Conservation (phyloP, 2,329 filamentous ascomycete genomes). For the Claviceps sp. region DNA sequence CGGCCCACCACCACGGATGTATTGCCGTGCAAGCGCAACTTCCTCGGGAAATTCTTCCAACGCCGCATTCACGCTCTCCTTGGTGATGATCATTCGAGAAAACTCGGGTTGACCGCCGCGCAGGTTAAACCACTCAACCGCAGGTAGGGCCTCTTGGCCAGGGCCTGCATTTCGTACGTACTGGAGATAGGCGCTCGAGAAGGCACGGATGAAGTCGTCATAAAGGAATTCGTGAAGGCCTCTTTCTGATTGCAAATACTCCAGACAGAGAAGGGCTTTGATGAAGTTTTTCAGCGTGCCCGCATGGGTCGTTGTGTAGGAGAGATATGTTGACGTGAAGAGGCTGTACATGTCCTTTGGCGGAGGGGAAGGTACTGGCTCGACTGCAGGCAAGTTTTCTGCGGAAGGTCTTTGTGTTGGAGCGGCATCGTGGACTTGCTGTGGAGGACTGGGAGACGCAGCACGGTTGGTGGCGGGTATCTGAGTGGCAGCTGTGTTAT, state of each 20-base stretch:
- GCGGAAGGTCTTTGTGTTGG: background rate
- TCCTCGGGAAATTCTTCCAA: constrained; percentile 21
- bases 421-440: background rate
- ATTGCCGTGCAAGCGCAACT: constrained; percentile 10
- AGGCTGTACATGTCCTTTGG: constrained; percentile 15
- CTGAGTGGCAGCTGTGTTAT: background rate
- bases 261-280: constrained; percentile 29
- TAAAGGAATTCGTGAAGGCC: constrained; percentile 29
- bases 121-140: constrained; percentile 29
- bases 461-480: background rate
- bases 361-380: background rate
- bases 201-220: constrained; percentile 39
- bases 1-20: background rate
- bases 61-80: constrained; percentile 21
- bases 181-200: constrained; percentile 25
- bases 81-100: constrained; percentile 20
- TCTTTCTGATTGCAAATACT: constrained; percentile 21
- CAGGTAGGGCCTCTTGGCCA: constrained; percentile 18
- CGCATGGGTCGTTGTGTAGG: constrained; percentile 24
- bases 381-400: background rate
- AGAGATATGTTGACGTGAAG: constrained; percentile 30
- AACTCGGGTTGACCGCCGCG: constrained; percentile 16
- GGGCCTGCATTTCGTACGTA: constrained; percentile 22
- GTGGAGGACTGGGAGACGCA: background rate
- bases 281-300: constrained; percentile 30